Evolutionary conservation across 1,139 yeast species (phyloP).

Genomic region (Saccharomyces hybrid): DNA sequence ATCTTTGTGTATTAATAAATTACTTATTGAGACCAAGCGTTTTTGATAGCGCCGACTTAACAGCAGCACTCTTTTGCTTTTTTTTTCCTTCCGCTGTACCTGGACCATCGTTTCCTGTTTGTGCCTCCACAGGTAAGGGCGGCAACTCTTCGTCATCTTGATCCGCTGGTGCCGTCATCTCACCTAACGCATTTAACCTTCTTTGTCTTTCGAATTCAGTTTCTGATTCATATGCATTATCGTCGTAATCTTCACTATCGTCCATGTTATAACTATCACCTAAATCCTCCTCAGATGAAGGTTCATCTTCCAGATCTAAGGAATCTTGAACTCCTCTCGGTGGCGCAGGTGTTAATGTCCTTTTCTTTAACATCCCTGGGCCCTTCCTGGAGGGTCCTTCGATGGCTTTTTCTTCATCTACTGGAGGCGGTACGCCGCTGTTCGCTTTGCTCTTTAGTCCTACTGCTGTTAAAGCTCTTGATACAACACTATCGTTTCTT

Average conservation of each 20-base stretch:
- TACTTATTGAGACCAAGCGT: constrained; percentile 8
- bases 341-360: constrained; percentile 1
- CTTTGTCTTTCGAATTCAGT: constrained; percentile 67
- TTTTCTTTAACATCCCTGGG: constrained; percentile 3
- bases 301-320: constrained; percentile 5
- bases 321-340: constrained; percentile 6
- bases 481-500: constrained; percentile 13
- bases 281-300: constrained; percentile 4
- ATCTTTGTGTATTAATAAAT: neutral
- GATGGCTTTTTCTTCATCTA: constrained; percentile 10
- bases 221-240: constrained; percentile 38
- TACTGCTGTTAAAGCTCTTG: constrained; percentile 43
- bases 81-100: constrained; percentile 4
- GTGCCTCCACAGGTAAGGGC: constrained; percentile 19
- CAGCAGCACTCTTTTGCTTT: constrained; percentile 3
- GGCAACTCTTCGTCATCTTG: constrained; percentile 50
- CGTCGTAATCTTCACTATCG: constrained; percentile 16
- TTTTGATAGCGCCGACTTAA: constrained; percentile 1
- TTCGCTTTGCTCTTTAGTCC: constrained; percentile 36
- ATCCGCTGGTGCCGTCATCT: constrained; percentile 39
- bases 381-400: constrained; percentile 4
- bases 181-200: constrained; percentile 76
- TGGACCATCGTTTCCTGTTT: neutral
- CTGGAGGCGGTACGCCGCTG: constrained; percentile 10
- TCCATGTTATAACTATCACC: constrained; percentile 14